phyloP scores from a whole-genome alignment of 2,329 filamentous ascomycete genomes.

The Fusarium pseudocircinatum region DNA sequence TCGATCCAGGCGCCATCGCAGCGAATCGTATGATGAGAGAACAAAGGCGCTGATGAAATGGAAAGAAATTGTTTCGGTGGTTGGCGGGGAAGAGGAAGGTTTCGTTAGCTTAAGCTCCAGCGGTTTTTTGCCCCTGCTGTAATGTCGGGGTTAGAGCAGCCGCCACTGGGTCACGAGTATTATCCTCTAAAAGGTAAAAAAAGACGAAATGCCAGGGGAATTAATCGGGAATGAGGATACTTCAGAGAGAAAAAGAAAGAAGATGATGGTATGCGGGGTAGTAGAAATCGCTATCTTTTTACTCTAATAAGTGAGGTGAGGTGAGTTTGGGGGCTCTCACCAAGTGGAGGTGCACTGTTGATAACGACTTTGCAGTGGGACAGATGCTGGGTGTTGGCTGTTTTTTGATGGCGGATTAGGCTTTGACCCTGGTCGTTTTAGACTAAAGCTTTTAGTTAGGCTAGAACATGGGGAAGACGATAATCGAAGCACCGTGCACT shows the following conservation, averaged over 20 bases:
- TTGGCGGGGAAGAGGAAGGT: background rate
- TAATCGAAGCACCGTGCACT: background rate
- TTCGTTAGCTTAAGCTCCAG: slow-evolving; percentile 4
- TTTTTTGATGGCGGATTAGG: background rate
- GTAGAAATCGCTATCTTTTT: background rate
- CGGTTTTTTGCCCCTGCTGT: background rate
- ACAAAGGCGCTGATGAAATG: background rate
- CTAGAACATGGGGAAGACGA: background rate
- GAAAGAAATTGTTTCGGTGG: background rate
- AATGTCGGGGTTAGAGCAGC: slow-evolving; percentile 1
- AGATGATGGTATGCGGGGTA: background rate
- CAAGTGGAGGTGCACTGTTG: background rate
- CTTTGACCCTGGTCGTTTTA: background rate
- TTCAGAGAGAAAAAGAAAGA: background rate
- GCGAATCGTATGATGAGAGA: background rate
- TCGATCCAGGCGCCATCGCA: slow-evolving; percentile 33
- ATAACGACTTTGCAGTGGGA: slow-evolving; percentile 2
- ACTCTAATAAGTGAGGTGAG: background rate
- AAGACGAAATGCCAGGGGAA: background rate
- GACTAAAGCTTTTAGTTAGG: too few relatives aligned
- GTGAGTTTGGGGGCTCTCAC: background rate
- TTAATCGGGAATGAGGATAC: background rate
- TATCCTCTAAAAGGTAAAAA: background rate
- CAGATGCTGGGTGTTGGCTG: background rate
- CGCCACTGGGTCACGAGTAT: slow-evolving; percentile 7